Base-by-base conservation (phyloP, 768 basidiomycete genomes). In the Antrodiella citrinella region DNA sequence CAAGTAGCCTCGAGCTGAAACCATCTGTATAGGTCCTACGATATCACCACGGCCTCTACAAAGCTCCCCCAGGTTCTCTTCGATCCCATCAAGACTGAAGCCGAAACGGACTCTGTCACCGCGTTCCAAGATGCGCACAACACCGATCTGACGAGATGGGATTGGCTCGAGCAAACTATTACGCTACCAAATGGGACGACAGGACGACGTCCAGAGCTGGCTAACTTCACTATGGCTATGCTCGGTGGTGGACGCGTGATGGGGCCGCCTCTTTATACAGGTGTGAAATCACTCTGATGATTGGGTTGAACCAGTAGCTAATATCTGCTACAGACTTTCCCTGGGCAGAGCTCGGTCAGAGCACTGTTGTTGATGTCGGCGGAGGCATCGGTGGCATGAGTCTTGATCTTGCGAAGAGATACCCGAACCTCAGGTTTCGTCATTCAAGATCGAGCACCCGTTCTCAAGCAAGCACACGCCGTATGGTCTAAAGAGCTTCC, bases 361-460 rank as follows among this genome's bases (percentile, higher is more conserved):
- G n/a, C 10, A 52, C 51, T 7, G 43, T 56, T 10, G 52, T 56
- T n/a, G 55, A 56, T 26, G 55, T 53, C 10, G 54, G 52, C 4
- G 52, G 49, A 12, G 55, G 55, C 9, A 42, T 53, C 20, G 54
- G 54, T 56, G 51, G 54, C n/a, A 50, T 56, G 49, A 47, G 54
- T 41, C 45, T 53, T 10, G 54, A 53, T 23, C 26, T 60, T 15
- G 49, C 51, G 40, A 55, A 53, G 50, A 48, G 38, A 18, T 55
- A 54, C 42, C 53, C 53, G 4, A 25, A 56, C 11, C 42, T 60
- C 23, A 23, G 50, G 4, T 15, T 55, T 60, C 48, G 48, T 60
- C 4, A 45, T 57, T 26, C 57, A 62, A 39, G 61, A 62, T 43
- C 51, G 58, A 9, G 45, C 47, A 2, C 50, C 54, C 2, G 54